Conservation (phyloP, 441 rosid species). For the Gossypium davidsonii region DNA sequence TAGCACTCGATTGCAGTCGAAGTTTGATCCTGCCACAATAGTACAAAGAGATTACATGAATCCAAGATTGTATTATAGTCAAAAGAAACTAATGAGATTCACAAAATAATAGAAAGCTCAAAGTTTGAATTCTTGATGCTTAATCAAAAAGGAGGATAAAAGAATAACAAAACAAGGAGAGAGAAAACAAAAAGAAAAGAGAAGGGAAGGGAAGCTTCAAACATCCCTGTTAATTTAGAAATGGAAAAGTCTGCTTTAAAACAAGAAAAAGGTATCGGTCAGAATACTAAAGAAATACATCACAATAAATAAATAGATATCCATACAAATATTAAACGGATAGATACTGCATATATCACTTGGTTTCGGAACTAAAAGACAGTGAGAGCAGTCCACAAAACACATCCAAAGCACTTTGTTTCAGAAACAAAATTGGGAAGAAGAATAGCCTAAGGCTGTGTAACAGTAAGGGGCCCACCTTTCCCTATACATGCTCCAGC, state of each 20-base stretch:
- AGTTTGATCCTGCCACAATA: conserved; percentile 48
- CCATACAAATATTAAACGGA: background rate
- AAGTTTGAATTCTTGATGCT: background rate
- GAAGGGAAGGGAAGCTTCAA: background rate
- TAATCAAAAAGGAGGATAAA: background rate
- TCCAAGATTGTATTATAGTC: conserved; percentile 12
- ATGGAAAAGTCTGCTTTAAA: background rate
- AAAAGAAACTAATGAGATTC: conserved; percentile 8
- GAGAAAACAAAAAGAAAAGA: background rate
- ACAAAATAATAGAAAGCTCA: background rate
- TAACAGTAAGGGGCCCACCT: conserved; percentile 29
- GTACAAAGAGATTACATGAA: conserved; percentile 19
- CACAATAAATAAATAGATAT: background rate
- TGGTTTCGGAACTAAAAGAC: background rate
- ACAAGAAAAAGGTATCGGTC: background rate
- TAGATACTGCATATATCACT: background rate
- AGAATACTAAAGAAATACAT: background rate
- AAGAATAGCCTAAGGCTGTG: background rate
- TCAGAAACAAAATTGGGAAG: background rate
- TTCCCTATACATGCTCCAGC: conserved; percentile 23
- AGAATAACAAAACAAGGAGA: background rate
- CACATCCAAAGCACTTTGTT: background rate
- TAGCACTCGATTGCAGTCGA: conserved; percentile 56
- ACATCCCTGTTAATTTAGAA: background rate
- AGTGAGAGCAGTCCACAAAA: background rate